Base-by-base conservation (phyloP, 1,284 basidiomycete species). In the Polyporus tsugae region DNA sequence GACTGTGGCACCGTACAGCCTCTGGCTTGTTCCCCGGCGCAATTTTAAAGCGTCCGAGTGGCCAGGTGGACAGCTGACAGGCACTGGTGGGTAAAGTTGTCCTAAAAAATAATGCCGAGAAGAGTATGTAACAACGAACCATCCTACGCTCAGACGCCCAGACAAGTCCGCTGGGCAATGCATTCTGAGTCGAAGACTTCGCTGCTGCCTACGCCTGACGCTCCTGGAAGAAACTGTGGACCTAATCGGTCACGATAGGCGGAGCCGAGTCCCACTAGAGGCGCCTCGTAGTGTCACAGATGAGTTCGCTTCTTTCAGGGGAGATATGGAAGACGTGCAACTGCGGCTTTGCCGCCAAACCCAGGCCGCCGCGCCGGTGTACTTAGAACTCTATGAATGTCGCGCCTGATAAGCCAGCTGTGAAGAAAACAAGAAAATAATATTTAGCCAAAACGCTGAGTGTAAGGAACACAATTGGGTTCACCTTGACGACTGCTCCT, bases 1-100 rank as follows among this genome's bases (percentile, higher is more conserved):
- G 70, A 66, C 46, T 68, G 64, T 65, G 65, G 57, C 72, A 70
- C 70, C 52, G 52, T 55, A 73, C 68, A 71, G 69, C 71, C 66
- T 72, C 69, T 72, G 67, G 69, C 68, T 72, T 73, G 70, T 73
- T 73, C 70, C 72, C 70, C 72, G 72, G 68, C 29, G 44, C 39
- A 60, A 70, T 73, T 73, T 70, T 73, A 71, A 53, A 65, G 63
- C 64, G 68, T 10, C 70, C 72, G 70, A 35, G 62, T 63, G 59
- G 55, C 52, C 69, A 70, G 65, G 63, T 72, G 67, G 65, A 62
- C 69, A 46, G 53, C 44, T 64, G 64, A 29, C 62, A 60, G 25
- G 42, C 35, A 57, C 62, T 66, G 57, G 64, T 65, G 63, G 64
- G 67, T 64, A 69, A 66, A 61, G 53, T 52, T 68, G 60, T 13